Percentiles rank a stretch among this genome's conserved stretches.
These are phyloP conservation scores for Physcia stellaris DNA, from an alignment of 495 filamentous ascomycete species.

Conservation along the genomic window DNA sequence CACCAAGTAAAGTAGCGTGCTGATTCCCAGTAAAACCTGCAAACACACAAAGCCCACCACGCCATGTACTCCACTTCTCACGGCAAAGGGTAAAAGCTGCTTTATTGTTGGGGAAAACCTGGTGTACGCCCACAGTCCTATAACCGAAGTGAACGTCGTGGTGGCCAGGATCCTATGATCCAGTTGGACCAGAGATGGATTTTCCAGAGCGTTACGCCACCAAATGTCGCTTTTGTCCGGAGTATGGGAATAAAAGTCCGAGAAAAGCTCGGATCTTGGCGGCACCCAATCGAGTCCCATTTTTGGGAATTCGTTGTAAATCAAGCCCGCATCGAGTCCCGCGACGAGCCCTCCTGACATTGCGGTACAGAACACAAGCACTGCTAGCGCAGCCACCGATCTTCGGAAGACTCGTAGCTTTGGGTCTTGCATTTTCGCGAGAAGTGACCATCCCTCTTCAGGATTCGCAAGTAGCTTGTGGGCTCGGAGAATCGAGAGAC, in stretches of 20 bases:
- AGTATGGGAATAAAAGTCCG: slow-evolving; percentile 69
- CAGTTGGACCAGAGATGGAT: slow-evolving; percentile 85
- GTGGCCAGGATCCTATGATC: slow-evolving; percentile 88
- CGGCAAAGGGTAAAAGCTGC: slow-evolving; percentile 47
- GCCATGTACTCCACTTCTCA: slow-evolving; percentile 58
- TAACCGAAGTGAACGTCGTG: slow-evolving; percentile 71
- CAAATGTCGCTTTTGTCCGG: slow-evolving; percentile 65
- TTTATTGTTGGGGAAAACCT: slow-evolving; percentile 48
- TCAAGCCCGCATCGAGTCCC: slow-evolving; percentile 86
- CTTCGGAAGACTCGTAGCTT: slow-evolving; percentile 57
- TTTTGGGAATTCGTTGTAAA: slow-evolving; percentile 95
- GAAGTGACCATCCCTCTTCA: slow-evolving; percentile 33
- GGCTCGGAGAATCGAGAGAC: slow-evolving; percentile 68
- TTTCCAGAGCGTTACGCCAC: slow-evolving; percentile 97
- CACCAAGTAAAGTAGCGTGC: slow-evolving; percentile 83
- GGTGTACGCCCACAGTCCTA: slow-evolving; percentile 64
- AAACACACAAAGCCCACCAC: slow-evolving; percentile 69
- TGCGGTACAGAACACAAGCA: slow-evolving; percentile 74
- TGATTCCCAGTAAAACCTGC: slow-evolving; percentile 77
- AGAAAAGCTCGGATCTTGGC: slow-evolving; percentile 68
- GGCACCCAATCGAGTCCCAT: slow-evolving; percentile 80
- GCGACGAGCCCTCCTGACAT: slow-evolving; percentile 91
- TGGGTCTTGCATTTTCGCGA: slow-evolving; percentile 48
- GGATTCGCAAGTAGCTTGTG: slow-evolving; percentile 53
- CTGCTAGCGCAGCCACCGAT: slow-evolving; percentile 55